A percentile compares a stretch with the other conserved stretches of the same genome.
phyloP scores from a whole-genome alignment of 2,329 filamentous ascomycete species.

The Penicillium sp. region DNA sequence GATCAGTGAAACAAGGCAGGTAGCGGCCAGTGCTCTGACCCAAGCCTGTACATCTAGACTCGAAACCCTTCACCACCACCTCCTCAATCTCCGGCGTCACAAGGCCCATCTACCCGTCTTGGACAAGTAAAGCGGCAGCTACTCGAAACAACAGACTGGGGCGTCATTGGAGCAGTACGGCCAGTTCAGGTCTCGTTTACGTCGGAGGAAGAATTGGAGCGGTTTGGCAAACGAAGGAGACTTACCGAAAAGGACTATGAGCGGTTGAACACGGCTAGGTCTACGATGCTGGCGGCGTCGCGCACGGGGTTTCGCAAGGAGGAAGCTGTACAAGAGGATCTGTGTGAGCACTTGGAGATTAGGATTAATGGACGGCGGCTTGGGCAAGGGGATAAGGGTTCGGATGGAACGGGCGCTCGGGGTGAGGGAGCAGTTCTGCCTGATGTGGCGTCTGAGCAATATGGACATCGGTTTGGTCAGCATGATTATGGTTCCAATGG shows the following conservation, averaged over 20 bases:
- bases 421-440: not conserved
- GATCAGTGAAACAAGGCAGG: not conserved
- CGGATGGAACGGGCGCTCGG: too few species aligned
- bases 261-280: constrained; percentile 26
- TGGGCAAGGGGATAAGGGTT: constrained; percentile 3
- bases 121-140: constrained; percentile 39
- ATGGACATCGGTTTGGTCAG: not conserved
- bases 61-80: not conserved
- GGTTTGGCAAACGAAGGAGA: constrained; percentile 42
- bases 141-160: constrained; percentile 45
- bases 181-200: constrained; percentile 41
- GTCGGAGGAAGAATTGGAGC: constrained; percentile 34
- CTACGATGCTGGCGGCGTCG: not conserved
- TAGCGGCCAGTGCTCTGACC: not conserved
- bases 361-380: constrained; percentile 29
- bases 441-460: not conserved
- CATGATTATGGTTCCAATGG: not conserved
- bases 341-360: constrained; percentile 28
- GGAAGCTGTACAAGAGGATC: constrained; percentile 7
- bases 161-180: constrained; percentile 37
- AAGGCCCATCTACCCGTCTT: constrained; percentile 21
- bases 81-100: not conserved
- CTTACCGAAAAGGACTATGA: constrained; percentile 37
- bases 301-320: constrained; percentile 11
- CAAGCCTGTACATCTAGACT: not conserved